Evolutionary conservation across 805 yeast genomes (phyloP).

Genomic region (Saccharomycopsis microspora): DNA sequence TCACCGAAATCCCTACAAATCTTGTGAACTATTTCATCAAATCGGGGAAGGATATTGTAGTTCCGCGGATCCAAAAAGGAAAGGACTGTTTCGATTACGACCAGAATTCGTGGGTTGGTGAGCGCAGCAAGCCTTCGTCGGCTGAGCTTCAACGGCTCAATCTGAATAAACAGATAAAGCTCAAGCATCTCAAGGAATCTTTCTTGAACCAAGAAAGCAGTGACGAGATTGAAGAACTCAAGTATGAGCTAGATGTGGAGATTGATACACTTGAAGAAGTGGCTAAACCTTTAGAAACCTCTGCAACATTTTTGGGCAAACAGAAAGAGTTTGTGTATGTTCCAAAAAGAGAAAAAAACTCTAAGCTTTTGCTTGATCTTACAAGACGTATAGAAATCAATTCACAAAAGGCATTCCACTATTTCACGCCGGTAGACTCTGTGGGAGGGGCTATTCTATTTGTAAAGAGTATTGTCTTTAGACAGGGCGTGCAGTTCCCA

Average conservation of each 20-base stretch:
- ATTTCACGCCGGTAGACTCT: slow-evolving; percentile 24
- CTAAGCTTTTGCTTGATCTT: slow-evolving; percentile 1
- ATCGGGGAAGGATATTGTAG: slow-evolving; percentile 23
- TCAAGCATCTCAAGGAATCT: neutral
- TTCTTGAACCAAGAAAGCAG: neutral
- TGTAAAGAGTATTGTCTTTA: slow-evolving; percentile 30
- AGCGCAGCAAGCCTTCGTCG: slow-evolving; percentile 19
- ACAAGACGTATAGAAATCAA: slow-evolving; percentile 5
- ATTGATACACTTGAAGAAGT: neutral
- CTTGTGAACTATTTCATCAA: slow-evolving; percentile 20
- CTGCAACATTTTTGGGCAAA: neutral
- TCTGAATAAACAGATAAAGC: slow-evolving; percentile 3
- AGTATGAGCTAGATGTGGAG: neutral
- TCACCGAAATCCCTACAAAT: slow-evolving; percentile 19
- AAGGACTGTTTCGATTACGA: slow-evolving; percentile 23
- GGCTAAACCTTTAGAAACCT: neutral
- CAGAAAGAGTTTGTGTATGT: slow-evolving; percentile 21
- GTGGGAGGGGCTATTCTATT: slow-evolving; percentile 44
- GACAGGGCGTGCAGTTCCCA: slow-evolving; percentile 33
- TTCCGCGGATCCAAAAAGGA: slow-evolving; percentile 21
- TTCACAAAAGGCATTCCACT: slow-evolving; percentile 12
- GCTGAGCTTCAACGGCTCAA: slow-evolving; percentile 14
- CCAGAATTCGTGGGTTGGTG: slow-evolving; percentile 26
- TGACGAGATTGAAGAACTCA: neutral
- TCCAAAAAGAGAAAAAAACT: slow-evolving; percentile 15